Base-by-base conservation (phyloP, 1,139 yeast species). In the Geotrichum australiense region DNA sequence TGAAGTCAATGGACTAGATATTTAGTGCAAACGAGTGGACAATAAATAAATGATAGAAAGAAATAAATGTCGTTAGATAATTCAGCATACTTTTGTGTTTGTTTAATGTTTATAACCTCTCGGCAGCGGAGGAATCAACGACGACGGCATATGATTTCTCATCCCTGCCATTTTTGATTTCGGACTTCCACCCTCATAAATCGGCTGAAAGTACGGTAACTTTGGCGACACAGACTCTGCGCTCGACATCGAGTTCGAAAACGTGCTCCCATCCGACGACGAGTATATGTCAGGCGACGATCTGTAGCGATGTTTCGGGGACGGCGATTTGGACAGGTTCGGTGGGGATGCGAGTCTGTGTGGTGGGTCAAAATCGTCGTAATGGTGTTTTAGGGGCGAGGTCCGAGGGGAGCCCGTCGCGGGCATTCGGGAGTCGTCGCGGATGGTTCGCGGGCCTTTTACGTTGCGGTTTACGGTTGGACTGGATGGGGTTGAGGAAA, bases 371-470 rank as follows among this genome's bases (percentile, higher is more conserved):
- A 20, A 5, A 15, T 31, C 35, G 7, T 31, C 24, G n/a, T 31
- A 18, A 16, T 31, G 15, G 11, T 31, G 35, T 7, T 18, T 18
- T 10, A 31, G 24, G 7, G 35, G 23, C 15, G 24, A 19, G 15
- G 15, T 16, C 15, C 24, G 23, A 11, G 24, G 25, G 19, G 35
- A 10, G 29, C 5, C 10, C 20, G 32, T n/a, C 15, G 27, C 33
- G 3, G 42, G 42, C 15, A 34, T 32, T 19, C 5, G 16, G 8
- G 22, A 25, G 11, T 39, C 30, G 8, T 39, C 37, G 3, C 37
- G 26, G 20, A 39, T 39, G 3, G 42, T 39, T 12, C 43, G 26
- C 10, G 43, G 43, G 7, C 43, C 43, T 16, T 41, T 41, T 10
- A 41, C 43, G 15, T 41, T 41, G 5, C 43, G 43, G 18, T 14